phyloP scores from a whole-genome alignment of 75 land plant species.

The Larix kaempferi region DNA sequence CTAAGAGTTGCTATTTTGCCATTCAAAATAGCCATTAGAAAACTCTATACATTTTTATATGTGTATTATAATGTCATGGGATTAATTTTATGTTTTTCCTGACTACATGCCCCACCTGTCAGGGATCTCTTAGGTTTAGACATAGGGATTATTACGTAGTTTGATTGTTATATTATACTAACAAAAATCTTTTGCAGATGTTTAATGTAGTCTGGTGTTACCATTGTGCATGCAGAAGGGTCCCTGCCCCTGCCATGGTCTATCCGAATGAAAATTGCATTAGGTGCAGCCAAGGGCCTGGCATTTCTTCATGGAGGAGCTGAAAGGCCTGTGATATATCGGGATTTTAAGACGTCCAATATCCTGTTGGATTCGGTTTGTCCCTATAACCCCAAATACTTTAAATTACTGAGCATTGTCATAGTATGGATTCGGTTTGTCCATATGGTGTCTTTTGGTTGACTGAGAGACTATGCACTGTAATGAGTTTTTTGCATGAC shows the following conservation, averaged over 20 bases:
- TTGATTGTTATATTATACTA: no score
- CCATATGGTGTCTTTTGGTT: no score
- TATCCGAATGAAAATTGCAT: slow-evolving; percentile 55
- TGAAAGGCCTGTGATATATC: slow-evolving; percentile 59
- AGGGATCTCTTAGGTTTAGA: no score
- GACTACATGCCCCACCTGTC: no score
- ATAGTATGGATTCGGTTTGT: background rate
- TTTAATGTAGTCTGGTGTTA: background rate
- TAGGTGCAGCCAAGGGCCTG: slow-evolving; percentile 60
- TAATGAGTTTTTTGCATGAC: background rate
- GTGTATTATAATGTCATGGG: no score
- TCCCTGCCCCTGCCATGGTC: slow-evolving; percentile 63
- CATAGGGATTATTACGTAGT: no score
- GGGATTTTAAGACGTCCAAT: slow-evolving; percentile 65
- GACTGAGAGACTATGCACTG: background rate
- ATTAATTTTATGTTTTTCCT: no score
- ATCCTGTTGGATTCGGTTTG: slow-evolving; percentile 58
- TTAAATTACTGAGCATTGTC: background rate
- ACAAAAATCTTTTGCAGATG: no score
- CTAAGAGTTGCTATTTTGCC: no score
- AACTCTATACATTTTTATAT: no score
- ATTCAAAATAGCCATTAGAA: no score
- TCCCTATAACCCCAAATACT: background rate
- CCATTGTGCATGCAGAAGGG: slow-evolving; percentile 32
- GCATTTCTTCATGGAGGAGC: slow-evolving; percentile 68